Evolutionary conservation across 768 basidiomycete genomes (phyloP).

Genomic region (Stropharia rugosoannulata): DNA sequence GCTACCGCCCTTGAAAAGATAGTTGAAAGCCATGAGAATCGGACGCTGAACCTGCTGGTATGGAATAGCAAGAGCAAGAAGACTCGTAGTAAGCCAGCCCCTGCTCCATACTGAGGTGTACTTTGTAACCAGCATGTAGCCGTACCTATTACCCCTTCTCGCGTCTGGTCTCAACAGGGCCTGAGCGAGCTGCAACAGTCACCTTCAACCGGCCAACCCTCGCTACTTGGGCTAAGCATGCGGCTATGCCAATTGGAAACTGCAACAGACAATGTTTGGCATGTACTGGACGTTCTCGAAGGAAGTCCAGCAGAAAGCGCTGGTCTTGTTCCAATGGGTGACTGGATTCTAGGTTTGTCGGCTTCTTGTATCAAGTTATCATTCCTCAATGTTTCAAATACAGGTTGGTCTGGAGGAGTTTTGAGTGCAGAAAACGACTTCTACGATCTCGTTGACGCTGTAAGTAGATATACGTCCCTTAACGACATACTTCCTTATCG

Average conservation of each 20-base stretch:
- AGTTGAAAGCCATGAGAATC: slow-evolving; percentile 79
- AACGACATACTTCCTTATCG: background rate
- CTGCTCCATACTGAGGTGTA: background rate
- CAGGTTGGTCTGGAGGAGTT: slow-evolving; percentile 95
- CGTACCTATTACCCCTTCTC: slow-evolving; percentile 81
- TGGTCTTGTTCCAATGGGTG: slow-evolving; percentile 89
- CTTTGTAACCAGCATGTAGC: slow-evolving; percentile 39
- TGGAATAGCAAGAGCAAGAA: slow-evolving; percentile 82
- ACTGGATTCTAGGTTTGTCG: slow-evolving; percentile 43
- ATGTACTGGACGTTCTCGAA: slow-evolving; percentile 95
- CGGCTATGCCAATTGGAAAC: slow-evolving; percentile 88
- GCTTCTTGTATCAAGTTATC: background rate
- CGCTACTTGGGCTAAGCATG: slow-evolving; percentile 92
- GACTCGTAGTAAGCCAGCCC: slow-evolving; percentile 54
- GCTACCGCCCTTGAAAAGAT: slow-evolving; percentile 73
- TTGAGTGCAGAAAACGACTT: slow-evolving; percentile 92
- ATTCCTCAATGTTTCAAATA: slow-evolving; percentile 53
- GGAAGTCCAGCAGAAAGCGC: slow-evolving; percentile 96
- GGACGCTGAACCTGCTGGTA: slow-evolving; percentile 66
- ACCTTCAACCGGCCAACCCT: slow-evolving; percentile 62
- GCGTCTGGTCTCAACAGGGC: slow-evolving; percentile 69
- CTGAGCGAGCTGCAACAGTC: slow-evolving; percentile 36
- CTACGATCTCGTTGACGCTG: slow-evolving; percentile 92
- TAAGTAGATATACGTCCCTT: slow-evolving; percentile 35
- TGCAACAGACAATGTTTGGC: slow-evolving; percentile 95